These are phyloP conservation scores for Miscanthus lutarioriparius DNA, from an alignment of 176 grass and related monocot genomes.

Conservation along the genomic window DNA sequence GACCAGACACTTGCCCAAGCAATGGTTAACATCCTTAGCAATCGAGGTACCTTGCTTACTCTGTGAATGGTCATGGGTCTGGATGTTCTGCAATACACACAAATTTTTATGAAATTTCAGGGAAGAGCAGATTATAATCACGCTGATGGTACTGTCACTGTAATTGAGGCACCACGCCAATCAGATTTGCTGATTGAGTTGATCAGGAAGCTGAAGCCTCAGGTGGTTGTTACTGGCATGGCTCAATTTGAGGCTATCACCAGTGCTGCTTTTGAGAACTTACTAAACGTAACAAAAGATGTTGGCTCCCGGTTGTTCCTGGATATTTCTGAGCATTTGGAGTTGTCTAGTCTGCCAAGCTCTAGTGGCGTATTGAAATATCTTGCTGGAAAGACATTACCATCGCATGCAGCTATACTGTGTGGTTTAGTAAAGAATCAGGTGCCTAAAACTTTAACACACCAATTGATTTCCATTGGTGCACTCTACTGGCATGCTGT, in stretches of 20 bases:
- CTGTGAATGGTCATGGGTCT: neutral
- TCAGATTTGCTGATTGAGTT: conserved; percentile 95
- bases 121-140: conserved; percentile 39
- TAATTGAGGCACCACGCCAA: conserved; percentile 91
- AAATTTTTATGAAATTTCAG: conserved; percentile 42
- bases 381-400: conserved; percentile 78
- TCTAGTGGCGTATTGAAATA: conserved; percentile 98
- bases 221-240: conserved; percentile 93
- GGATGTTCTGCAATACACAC: neutral
- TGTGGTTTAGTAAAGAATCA: conserved; percentile 98
- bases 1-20: conserved; percentile 88
- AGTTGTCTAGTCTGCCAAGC: conserved; percentile 90
- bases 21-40: conserved; percentile 86
- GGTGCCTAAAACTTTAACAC: conserved; percentile 39
- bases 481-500: neutral
- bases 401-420: conserved; percentile 84
- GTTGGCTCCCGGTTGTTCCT: conserved; percentile 77
- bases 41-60: conserved; percentile 60
- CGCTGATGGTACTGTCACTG: conserved; percentile 55
- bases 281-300: conserved; percentile 73
- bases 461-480: conserved; percentile 4
- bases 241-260: conserved; percentile 90
- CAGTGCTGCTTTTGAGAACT: conserved; percentile 88
- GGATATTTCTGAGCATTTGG: conserved; percentile 91
- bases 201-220: conserved; percentile 84